Evolutionary conservation across 2,329 filamentous ascomycete species (phyloP).

Genomic region (Aspergillus glaucus): DNA sequence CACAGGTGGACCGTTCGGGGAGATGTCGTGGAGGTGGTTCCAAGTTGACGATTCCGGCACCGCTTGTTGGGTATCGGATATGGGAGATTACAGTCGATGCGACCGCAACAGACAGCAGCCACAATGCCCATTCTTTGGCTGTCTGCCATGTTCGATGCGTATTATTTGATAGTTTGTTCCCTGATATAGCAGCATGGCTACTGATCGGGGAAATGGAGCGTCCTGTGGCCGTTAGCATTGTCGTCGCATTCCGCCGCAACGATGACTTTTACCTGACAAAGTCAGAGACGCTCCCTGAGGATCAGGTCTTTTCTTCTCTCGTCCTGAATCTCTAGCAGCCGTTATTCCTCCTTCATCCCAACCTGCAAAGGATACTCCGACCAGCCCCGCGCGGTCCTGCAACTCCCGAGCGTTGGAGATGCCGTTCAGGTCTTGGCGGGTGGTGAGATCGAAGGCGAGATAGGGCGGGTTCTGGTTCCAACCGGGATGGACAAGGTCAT

Average conservation of each 20-base stretch:
- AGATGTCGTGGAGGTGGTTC: neutral
- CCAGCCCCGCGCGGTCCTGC: slow-evolving; percentile 9
- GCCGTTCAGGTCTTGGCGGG: slow-evolving; percentile 51
- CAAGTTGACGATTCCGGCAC: neutral
- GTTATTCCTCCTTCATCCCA: neutral
- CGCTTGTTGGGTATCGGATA: neutral
- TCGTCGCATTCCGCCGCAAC: neutral
- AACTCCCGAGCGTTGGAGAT: slow-evolving; percentile 47
- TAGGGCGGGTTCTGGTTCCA: slow-evolving; percentile 52
- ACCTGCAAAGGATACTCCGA: neutral
- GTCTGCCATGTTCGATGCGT: slow-evolving; percentile 6
- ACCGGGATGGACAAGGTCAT: slow-evolving; percentile 41
- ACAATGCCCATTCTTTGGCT: slow-evolving; percentile 16
- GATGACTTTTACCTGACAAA: slow-evolving; percentile 18
- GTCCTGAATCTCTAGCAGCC: neutral
- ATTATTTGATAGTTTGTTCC: neutral
- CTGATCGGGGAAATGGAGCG: slow-evolving; percentile 12
- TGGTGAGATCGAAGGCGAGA: slow-evolving; percentile 46
- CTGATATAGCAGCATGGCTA: neutral
- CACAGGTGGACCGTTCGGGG: slow-evolving; percentile 19
- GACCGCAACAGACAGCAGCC: slow-evolving; percentile 21
- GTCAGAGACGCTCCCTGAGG: slow-evolving; percentile 21
- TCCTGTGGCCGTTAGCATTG: slow-evolving; percentile 10
- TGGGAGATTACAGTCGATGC: slow-evolving; percentile 18
- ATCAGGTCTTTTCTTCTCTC: neutral